phyloP scores from a whole-genome alignment of 192 early-diverging fungal species.

The Dissophora globulifera region DNA sequence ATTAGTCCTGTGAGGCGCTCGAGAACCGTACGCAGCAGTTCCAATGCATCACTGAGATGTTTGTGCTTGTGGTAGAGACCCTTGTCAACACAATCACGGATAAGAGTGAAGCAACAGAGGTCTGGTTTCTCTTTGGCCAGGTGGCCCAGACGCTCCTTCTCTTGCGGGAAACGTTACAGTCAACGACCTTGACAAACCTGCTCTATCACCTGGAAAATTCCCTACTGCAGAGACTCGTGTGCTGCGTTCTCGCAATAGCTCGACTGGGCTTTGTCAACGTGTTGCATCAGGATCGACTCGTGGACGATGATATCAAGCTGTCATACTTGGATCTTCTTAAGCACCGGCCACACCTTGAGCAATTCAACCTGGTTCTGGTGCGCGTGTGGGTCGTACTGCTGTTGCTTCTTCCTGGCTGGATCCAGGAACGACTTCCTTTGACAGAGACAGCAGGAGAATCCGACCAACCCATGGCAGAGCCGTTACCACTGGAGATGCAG shows the following conservation, averaged over 20 bases:
- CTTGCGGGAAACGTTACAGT: slow-evolving; percentile 31
- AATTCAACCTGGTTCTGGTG: slow-evolving; percentile 41
- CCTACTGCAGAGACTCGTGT: slow-evolving; percentile 30
- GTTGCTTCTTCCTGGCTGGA: slow-evolving; percentile 38
- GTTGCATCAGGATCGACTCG: slow-evolving; percentile 45
- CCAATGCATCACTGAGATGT: slow-evolving; percentile 50
- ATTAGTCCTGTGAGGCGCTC: slow-evolving; percentile 52
- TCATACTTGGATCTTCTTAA: slow-evolving; percentile 37
- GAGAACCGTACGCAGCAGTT: slow-evolving; percentile 42
- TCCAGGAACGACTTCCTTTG: slow-evolving; percentile 5
- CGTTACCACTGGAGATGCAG: neutral
- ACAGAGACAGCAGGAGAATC: no score
- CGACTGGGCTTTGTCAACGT: slow-evolving; percentile 42
- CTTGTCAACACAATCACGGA: slow-evolving; percentile 40
- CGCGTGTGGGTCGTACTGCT: slow-evolving; percentile 38
- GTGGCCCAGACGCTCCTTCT: slow-evolving; percentile 21
- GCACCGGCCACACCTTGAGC: slow-evolving; percentile 41
- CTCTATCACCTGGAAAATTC: slow-evolving; percentile 2
- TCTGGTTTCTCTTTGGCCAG: slow-evolving; percentile 45
- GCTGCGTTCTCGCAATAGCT: slow-evolving; percentile 32
- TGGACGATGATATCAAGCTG: slow-evolving; percentile 51
- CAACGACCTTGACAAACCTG: slow-evolving; percentile 10
- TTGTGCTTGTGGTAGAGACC: slow-evolving; percentile 37
- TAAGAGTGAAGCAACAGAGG: slow-evolving; percentile 51
- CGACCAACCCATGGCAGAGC: neutral